phyloP scores from a whole-genome alignment of 306 rosid species.

The Gynostemma pentaphyllum region DNA sequence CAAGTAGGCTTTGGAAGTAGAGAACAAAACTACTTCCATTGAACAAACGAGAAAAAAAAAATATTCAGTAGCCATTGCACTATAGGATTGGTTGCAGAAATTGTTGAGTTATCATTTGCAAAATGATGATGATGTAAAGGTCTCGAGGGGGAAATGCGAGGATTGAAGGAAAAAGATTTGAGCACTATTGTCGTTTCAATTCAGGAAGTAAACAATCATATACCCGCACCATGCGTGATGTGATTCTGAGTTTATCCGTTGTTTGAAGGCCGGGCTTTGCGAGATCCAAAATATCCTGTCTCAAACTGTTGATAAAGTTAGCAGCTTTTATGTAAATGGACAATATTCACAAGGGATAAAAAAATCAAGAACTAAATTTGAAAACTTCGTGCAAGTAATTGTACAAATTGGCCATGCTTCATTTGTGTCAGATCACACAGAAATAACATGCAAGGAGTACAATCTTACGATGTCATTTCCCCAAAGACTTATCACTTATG shows the following conservation, averaged over 20 bases:
- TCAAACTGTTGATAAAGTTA: constrained; percentile 44
- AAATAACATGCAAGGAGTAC: background rate
- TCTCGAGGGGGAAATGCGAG: no score
- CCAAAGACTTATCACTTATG: no score
- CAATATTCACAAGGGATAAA: background rate
- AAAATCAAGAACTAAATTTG: background rate
- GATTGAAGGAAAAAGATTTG: background rate
- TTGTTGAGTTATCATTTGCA: no score
- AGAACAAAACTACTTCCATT: background rate
- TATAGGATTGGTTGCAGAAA: no score
- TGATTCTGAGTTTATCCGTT: constrained; percentile 36
- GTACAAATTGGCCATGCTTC: background rate
- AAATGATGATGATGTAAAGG: no score
- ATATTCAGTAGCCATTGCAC: no score
- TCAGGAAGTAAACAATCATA: constrained; percentile 74
- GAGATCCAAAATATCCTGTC: constrained; percentile 52
- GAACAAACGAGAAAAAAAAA: background rate
- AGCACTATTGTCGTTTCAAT: constrained; percentile 15
- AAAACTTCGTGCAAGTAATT: background rate
- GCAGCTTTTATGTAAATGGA: constrained; percentile 2
- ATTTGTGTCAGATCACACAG: background rate
- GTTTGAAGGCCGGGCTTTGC: constrained; percentile 59
- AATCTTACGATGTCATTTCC: background rate
- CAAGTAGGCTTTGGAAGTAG: constrained; percentile 3
- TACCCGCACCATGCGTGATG: constrained; percentile 39